Conservation (phyloP, 495 filamentous ascomycete genomes). For the Aspergillus coremiiformis region DNA sequence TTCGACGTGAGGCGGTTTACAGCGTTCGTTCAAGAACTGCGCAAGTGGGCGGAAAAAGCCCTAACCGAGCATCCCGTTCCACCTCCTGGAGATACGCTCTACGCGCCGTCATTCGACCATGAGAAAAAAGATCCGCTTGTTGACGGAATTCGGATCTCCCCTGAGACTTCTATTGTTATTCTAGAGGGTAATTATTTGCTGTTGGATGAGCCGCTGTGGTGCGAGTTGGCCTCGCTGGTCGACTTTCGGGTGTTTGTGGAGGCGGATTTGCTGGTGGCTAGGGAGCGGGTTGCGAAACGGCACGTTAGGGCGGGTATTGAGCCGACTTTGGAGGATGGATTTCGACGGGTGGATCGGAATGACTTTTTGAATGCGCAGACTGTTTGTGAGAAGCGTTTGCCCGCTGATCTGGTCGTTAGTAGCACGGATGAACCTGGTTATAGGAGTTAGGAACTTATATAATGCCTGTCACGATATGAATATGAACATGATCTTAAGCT, state of each 20-base stretch:
- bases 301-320: constrained; percentile 37
- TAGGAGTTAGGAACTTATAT: too few relatives aligned
- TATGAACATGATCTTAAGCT: too few relatives aligned
- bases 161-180: constrained; percentile 26
- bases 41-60: constrained; percentile 3
- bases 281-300: constrained; percentile 27
- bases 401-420: too few relatives aligned
- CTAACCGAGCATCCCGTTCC: too few relatives aligned
- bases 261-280: constrained; percentile 25
- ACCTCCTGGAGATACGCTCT: too few relatives aligned
- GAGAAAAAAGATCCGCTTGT: constrained; percentile 35
- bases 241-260: constrained; percentile 35
- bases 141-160: constrained; percentile 26
- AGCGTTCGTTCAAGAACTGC: constrained; percentile 14
- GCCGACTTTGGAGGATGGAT: constrained; percentile 31
- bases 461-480: too few relatives aligned
- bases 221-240: constrained; percentile 18
- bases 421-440: too few relatives aligned
- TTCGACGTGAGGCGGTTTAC: constrained; percentile 32
- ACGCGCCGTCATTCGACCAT: constrained; percentile 30
- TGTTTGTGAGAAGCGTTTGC: constrained; percentile 1
- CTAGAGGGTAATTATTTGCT: constrained; percentile 36
- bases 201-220: constrained; percentile 27
- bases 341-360: constrained; percentile 33
- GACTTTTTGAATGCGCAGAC: constrained; percentile 34